Base-by-base conservation (phyloP, 2,329 filamentous ascomycete genomes). In the Colletotrichum simmondsii region DNA sequence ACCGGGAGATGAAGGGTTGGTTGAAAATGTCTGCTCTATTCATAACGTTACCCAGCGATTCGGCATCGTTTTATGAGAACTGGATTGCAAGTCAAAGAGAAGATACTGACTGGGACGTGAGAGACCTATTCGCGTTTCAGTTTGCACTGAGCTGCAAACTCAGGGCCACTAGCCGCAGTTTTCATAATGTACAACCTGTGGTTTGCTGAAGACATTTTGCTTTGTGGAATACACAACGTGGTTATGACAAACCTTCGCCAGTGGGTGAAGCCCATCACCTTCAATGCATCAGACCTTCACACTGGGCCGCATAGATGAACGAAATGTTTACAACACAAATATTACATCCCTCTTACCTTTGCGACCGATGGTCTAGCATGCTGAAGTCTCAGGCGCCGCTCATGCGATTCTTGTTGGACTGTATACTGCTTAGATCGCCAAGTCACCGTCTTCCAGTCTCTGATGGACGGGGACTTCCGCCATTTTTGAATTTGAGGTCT, bases 401-500 rank as follows among this genome's bases (percentile, higher is more conserved):
- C 19, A 28, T 7, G 14, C 28, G 14, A n/a, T 16, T 32, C 16
- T 11, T 11, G 19, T 26, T 5, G 37, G 22, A 28, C 30, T 57
- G 46, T 73, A 37, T 37, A 16, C 61, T 26, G 19, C 58, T 10
- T 28, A n/a, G 53, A 46, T 62, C 68, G 74, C 66, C 66, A 74
- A 53, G 71, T 70, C 70, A 64, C 62, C 68, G 71, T 74, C 71
- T 75, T 69, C 42, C 28, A 28, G 24, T 73, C 74, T 52, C 69
- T 72, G 70, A 68, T 66, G 52, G 58, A 74, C 75, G 76, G 77
- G 65, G 74, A 78, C 78, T 77, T 73, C 77, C 81, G 78, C 75
- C 76, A 77, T 78, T 75, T 75, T 76, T 42, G 77, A 80, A 80
- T 79, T 81, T 79, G 81, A 77, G 81, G 85, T 80, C 83, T 83